Base-by-base conservation (phyloP, 1,284 basidiomycete genomes). In the Tilletia horrida region DNA sequence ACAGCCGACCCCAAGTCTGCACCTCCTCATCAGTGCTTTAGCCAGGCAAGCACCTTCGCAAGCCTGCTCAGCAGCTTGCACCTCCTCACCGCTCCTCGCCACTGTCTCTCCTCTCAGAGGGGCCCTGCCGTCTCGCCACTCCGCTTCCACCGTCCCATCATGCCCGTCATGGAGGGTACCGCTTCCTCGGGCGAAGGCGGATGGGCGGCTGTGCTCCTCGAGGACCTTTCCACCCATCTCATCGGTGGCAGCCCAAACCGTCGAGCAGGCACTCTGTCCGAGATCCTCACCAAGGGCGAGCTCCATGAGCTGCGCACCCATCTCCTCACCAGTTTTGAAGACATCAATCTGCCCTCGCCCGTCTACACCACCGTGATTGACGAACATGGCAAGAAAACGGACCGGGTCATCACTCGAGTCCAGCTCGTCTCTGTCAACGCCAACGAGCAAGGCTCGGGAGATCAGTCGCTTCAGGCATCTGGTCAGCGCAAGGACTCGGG, bases 401-500 rank as follows among this genome's bases (percentile, higher is more conserved):
- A 40, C 6, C 35, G 35, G 35, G 35, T 40, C 35, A 40, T 40
- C 35, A 40, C 11, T 11, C 35, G 35, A 40, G 35, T 40, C 4
- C 35, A 40, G 11, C 11, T 40, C 6, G 35, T 40, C 35, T 40
- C 35, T 40, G 35, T 40, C 11, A 11, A 40, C 35, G 35, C 35
- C 35, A 40, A 40, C 4, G 35, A 40, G 6, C 45, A 18, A 48
- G 45, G 16, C 45, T 48, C 45, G 7, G 45, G 45, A 18, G 16
- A 18, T 18, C 21, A 23, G 16, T 6, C 45, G 4, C 29, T 59
- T 3, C 23, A 40, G 31, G 27, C 55, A 7, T 25, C 25, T 13
- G 18, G 29, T 21, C 55, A 59, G 29, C 55, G 55, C 16, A 59
- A 59, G n/a, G 55, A 59, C 55, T 59, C 55, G 29, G 55, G 27